phyloP scores from a whole-genome alignment of 768 basidiomycete genomes.

The Termitomyces titanicus region DNA sequence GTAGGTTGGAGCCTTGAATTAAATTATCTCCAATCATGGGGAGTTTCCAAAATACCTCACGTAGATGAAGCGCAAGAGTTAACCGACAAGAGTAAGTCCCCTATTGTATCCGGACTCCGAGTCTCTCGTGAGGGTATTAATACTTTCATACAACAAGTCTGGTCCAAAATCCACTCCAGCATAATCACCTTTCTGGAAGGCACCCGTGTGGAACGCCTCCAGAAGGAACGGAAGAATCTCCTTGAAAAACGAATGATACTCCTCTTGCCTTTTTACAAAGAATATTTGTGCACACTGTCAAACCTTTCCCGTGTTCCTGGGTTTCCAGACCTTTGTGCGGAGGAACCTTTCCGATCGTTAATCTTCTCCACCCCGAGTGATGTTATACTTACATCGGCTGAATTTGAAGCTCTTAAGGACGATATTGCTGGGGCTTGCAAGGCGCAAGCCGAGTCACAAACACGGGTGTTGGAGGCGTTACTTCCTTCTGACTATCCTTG shows the following conservation, averaged over 20 bases:
- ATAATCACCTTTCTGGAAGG: constrained; percentile 13
- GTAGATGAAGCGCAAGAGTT: constrained; percentile 15
- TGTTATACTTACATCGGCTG: neutral
- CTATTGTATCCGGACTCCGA: too few species aligned
- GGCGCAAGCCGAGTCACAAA: constrained; percentile 19
- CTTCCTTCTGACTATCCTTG: constrained; percentile 3
- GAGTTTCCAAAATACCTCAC: constrained; percentile 15
- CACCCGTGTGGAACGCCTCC: constrained; percentile 9
- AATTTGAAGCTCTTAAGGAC: constrained; percentile 7
- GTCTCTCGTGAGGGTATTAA: neutral
- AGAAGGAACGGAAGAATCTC: neutral
- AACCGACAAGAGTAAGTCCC: constrained; percentile 19
- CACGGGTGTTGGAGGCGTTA: constrained; percentile 9
- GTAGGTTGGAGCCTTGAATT: constrained; percentile 8
- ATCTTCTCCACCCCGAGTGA: constrained; percentile 15
- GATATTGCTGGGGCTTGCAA: constrained; percentile 10
- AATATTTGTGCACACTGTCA: neutral
- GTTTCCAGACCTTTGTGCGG: constrained; percentile 12
- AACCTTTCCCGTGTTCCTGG: constrained; percentile 8
- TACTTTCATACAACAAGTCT: constrained; percentile 14
- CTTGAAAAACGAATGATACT: neutral
- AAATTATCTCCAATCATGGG: constrained; percentile 1
- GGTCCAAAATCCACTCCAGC: constrained; percentile 19
- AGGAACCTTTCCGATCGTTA: constrained; percentile 19
- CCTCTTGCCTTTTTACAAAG: neutral